Conservation (phyloP, 768 basidiomycete genomes). For the Rhodotorula taiwanensis region DNA sequence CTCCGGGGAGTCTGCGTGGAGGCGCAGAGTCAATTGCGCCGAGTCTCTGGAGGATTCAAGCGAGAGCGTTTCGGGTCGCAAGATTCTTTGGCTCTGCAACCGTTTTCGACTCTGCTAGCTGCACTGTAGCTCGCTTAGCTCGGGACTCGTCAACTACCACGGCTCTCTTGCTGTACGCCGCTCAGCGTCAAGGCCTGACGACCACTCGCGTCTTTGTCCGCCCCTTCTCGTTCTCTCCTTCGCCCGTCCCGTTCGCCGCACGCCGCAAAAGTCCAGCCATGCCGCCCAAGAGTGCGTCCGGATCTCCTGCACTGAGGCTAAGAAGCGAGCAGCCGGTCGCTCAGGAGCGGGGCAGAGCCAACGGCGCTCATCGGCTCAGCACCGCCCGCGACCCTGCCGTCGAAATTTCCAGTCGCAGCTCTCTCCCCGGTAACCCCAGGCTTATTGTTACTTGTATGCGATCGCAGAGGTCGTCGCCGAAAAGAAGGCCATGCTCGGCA, state of each 20-base stretch:
- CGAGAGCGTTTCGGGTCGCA: neutral
- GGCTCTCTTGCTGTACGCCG: conserved; percentile 21
- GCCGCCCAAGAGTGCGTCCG: conserved; percentile 33
- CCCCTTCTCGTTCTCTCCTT: neutral
- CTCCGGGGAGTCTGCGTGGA: neutral
- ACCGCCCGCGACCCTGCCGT: neutral
- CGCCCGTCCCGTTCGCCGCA: conserved; percentile 7
- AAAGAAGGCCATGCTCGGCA: conserved; percentile 80
- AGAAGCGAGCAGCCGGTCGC: too few species aligned
- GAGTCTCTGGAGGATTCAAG: neutral
- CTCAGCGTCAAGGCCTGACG: conserved; percentile 2
- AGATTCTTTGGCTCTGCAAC: neutral
- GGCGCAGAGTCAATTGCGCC: neutral
- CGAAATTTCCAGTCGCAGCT: neutral
- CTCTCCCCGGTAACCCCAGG: neutral
- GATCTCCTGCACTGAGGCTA: rapidly evolving
- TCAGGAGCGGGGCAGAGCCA: too few species aligned
- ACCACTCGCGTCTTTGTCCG: neutral
- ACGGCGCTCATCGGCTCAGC: too few species aligned
- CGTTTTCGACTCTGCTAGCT: neutral
- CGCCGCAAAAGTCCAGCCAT: conserved; percentile 20
- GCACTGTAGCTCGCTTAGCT: neutral
- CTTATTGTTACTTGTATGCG: too few species aligned
- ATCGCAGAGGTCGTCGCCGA: conserved; percentile 57
- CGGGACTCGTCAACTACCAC: neutral